A percentile compares a stretch with the other conserved stretches of the same genome.
Evolutionary conservation across 2,329 filamentous ascomycete genomes (phyloP).

Genomic region (Trichoderma afroharzianum): DNA sequence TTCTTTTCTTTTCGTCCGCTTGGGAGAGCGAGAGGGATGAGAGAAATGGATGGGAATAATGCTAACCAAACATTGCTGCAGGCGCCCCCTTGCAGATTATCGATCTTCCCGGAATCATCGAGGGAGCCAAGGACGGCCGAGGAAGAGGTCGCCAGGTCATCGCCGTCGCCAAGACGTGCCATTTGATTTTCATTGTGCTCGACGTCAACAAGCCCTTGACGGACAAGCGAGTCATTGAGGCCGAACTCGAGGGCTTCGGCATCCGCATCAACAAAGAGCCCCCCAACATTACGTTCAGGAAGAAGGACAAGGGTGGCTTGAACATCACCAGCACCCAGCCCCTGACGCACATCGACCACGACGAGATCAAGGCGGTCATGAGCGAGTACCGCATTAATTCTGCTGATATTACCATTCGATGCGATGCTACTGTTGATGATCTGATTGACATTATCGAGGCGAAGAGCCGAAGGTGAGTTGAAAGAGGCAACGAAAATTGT

Average conservation of each 20-base stretch:
- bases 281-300: constrained; percentile 98
- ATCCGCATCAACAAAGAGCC: constrained; percentile 97
- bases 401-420: constrained; percentile 95
- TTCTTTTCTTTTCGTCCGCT: background rate
- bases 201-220: constrained; percentile 98
- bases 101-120: constrained; percentile 96
- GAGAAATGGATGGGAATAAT: background rate
- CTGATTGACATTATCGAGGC: constrained; percentile 94
- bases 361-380: constrained; percentile 98
- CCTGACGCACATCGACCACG: constrained; percentile 85
- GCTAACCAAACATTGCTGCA: constrained; percentile 24
- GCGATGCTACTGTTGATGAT: constrained; percentile 95
- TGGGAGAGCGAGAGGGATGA: background rate
- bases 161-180: constrained; percentile 96
- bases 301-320: constrained; percentile 98
- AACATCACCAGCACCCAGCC: constrained; percentile 94
- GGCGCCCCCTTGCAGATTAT: constrained; percentile 96
- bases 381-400: constrained; percentile 94
- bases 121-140: constrained; percentile 96
- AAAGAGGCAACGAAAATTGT: background rate
- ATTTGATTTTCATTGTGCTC: constrained; percentile 96
- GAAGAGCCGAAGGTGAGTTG: constrained; percentile 62
- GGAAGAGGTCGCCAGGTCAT: constrained; percentile 98
- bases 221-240: constrained; percentile 93
- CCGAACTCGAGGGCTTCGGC: constrained; percentile 92